Base-by-base conservation (phyloP, 345 rosid species). In the Geranium brycei region DNA sequence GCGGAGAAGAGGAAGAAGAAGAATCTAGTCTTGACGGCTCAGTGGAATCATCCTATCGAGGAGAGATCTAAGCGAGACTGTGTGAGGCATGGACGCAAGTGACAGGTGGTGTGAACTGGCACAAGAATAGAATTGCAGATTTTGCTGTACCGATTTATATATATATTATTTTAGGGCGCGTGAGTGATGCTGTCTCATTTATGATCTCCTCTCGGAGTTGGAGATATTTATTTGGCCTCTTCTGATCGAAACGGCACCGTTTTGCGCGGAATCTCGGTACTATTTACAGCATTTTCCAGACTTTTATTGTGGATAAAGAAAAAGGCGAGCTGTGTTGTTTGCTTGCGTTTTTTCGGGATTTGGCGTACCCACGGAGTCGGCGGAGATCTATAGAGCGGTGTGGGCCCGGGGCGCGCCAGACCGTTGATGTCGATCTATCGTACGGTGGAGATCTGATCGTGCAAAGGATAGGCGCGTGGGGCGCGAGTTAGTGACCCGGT, bases 1-100 rank as follows among this genome's bases (percentile, higher is more conserved):
- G 6, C n/a, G n/a, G n/a, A 17, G 35, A 6, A 3, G 31, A 7
- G 17, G 14, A 7, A 17, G 30, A 40, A 16, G 38, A 7, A 4
- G 31, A 60, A 5, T 18, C 23, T 40, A 59, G 73, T 56, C 7
- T 17, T 41, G 47, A 62, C 63, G 69, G 60, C 62, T 62, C 30
- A 19, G 57, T 57, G 23, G 30, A 30, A 47, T 61, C 59, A 65
- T 57, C 57, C 30, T 53, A 32, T 66, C 66, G 64, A 69, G 72
- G 75, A 73, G 78, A 75, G 78, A 79, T 79, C 78, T 70, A 61
- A 76, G 57, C 56, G 76, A 53, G 76, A 76, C 68, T 73, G 65
- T 51, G 64, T 18, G 30, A 67, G 70, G 15, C 17, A 47, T 12
- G 41, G 17, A 12, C 15, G 5, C 23, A n/a, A 41, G 18, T 18